Percentiles rank a stretch among this genome's conserved stretches.
Evolutionary conservation across 2,329 filamentous ascomycete genomes (phyloP).

Genomic region (Sclerotinia subarctica): DNA sequence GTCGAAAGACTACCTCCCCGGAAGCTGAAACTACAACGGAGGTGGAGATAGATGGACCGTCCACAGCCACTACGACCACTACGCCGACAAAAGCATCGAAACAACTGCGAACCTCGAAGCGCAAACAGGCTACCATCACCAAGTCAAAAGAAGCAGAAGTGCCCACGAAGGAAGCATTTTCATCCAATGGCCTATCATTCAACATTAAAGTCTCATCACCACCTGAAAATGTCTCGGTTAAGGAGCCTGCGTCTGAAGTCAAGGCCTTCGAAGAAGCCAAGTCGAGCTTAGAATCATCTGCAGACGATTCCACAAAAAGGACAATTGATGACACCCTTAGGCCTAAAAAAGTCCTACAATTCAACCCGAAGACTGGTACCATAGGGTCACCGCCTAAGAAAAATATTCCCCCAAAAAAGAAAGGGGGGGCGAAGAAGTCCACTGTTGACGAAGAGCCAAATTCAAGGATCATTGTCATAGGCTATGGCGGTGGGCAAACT

Average conservation of each 20-base stretch:
- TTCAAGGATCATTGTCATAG: slow-evolving; percentile 51
- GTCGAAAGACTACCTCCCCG: slow-evolving; percentile 42
- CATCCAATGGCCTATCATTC: not conserved
- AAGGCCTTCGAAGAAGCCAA: not conserved
- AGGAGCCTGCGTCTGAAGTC: not conserved
- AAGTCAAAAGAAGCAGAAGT: not conserved
- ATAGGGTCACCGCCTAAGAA: slow-evolving; percentile 61
- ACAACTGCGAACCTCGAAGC: slow-evolving; percentile 5
- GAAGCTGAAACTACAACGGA: slow-evolving; percentile 5
- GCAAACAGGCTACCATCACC: not conserved
- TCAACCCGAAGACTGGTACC: slow-evolving; percentile 60
- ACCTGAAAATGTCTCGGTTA: not conserved
- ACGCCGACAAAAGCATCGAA: not conserved
- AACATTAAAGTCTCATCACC: not conserved
- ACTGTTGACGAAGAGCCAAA: slow-evolving; percentile 41
- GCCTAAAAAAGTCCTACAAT: slow-evolving; percentile 51
- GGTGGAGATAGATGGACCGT: not conserved
- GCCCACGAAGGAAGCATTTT: not conserved
- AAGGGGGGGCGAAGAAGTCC: slow-evolving; percentile 22
- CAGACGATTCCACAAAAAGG: not conserved
- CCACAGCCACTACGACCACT: not conserved
- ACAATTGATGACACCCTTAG: slow-evolving; percentile 30
- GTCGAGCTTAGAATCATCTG: not conserved
- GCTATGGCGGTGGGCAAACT: slow-evolving; percentile 53
- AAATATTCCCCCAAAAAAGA: slow-evolving; percentile 23